Percentiles rank a stretch among this genome's conserved stretches.
Evolutionary conservation across 106 monocot genomes (phyloP).

Genomic region (Dendrobium huoshanense): DNA sequence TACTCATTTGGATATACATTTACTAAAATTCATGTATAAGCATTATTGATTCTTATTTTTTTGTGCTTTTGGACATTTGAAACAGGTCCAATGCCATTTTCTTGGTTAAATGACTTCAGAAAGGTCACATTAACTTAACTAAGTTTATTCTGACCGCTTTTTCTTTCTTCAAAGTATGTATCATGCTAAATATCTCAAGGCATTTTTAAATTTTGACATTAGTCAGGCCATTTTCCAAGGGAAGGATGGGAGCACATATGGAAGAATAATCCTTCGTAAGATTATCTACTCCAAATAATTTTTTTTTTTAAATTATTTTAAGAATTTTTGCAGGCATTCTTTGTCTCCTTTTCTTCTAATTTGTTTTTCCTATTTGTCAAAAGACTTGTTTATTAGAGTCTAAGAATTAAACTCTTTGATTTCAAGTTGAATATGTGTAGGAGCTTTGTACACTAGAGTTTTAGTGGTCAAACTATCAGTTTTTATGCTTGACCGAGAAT

Average conservation of each 20-base stretch:
- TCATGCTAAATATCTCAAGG: background rate
- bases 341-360: background rate
- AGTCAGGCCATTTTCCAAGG: conserved; percentile 52
- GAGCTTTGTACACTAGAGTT: background rate
- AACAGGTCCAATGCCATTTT: conserved; percentile 56
- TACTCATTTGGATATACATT: background rate
- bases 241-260: conserved; percentile 52
- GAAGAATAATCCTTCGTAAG: conserved; percentile 56
- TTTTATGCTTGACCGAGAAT: background rate
- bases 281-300: background rate
- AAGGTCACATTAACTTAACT: conserved; percentile 25
- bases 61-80: conserved; percentile 4
- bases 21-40: background rate
- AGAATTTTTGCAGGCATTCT: background rate
- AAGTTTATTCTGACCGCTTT: background rate
- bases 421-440: background rate
- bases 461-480: background rate
- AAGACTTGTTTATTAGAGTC: background rate
- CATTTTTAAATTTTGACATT: conserved; percentile 3
- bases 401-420: background rate
- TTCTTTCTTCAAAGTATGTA: background rate
- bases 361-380: background rate
- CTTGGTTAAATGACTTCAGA: conserved; percentile 64
- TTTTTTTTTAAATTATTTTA: background rate
- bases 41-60: background rate